Evolutionary conservation across 2,329 filamentous ascomycete genomes (phyloP).

Genomic region (Scedosporium aurantiacum): DNA sequence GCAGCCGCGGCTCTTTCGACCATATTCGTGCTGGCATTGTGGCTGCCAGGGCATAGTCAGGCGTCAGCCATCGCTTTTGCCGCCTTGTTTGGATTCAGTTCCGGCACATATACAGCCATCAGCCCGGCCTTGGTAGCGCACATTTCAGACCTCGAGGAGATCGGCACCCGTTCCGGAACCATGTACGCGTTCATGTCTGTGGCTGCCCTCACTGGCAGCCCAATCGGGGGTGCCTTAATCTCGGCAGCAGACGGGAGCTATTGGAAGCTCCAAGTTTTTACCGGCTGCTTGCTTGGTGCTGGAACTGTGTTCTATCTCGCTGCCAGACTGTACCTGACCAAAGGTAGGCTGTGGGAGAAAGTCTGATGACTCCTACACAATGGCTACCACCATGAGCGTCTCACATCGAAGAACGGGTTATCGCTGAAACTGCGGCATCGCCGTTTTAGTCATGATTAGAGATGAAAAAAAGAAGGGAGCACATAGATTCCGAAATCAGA

Average conservation of each 20-base stretch:
- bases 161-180: slow-evolving; percentile 41
- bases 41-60: slow-evolving; percentile 20
- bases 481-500: no score
- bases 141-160: slow-evolving; percentile 41
- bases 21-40: slow-evolving; percentile 23
- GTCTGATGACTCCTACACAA: no score
- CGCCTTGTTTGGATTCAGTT: slow-evolving; percentile 23
- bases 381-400: no score
- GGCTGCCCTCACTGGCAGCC: slow-evolving; percentile 12
- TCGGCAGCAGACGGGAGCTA: not conserved
- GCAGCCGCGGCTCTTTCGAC: slow-evolving; percentile 28
- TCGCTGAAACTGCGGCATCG: no score
- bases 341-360: no score
- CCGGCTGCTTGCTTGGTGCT: no score
- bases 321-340: no score
- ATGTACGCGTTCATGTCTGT: slow-evolving; percentile 11
- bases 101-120: slow-evolving; percentile 22
- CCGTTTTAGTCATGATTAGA: no score
- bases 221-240: slow-evolving; percentile 15
- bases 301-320: no score
- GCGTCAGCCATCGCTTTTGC: slow-evolving; percentile 19
- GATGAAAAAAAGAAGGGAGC: no score
- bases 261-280: no score
- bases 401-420: no score
- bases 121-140: slow-evolving; percentile 26